These are phyloP conservation scores for Poterioochromonas sp. DNA, from an alignment of 352 stramenopile species.

Conservation along the genomic window DNA sequence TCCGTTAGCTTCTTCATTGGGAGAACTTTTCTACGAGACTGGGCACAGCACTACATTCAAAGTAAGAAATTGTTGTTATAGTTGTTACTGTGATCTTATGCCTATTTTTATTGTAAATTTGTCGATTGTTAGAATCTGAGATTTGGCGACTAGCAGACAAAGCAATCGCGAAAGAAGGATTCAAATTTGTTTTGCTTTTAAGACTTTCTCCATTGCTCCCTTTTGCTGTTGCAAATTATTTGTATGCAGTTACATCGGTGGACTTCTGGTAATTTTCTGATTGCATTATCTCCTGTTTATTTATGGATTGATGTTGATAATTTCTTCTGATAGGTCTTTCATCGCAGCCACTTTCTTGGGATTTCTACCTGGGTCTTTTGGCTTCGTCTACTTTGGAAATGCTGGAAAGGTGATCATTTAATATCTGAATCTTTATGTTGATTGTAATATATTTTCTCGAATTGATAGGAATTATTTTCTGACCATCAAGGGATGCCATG, in stretches of 20 bases:
- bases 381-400: slow-evolving; percentile 60
- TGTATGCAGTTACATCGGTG: slow-evolving; percentile 60
- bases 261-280: slow-evolving; percentile 47
- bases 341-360: slow-evolving; percentile 40
- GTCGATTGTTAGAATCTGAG: slow-evolving; percentile 48
- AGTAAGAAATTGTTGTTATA: too few relatives aligned
- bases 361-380: slow-evolving; percentile 55
- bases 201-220: slow-evolving; percentile 62
- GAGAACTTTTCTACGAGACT: slow-evolving; percentile 50
- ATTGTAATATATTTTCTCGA: background rate
- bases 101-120: too few relatives aligned
- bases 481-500: slow-evolving; percentile 43
- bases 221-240: slow-evolving; percentile 64
- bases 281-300: slow-evolving; percentile 39
- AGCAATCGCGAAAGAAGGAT: slow-evolving; percentile 57
- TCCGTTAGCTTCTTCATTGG: slow-evolving; percentile 57
- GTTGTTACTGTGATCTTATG: too few relatives aligned
- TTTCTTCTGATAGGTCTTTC: slow-evolving; percentile 44
- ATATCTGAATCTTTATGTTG: background rate
- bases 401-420: slow-evolving; percentile 45
- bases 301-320: slow-evolving; percentile 52
- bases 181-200: slow-evolving; percentile 65
- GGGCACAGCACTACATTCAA: slow-evolving; percentile 50
- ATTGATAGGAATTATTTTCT: background rate
- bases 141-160: slow-evolving; percentile 55